These are phyloP conservation scores for Neltuma alba DNA, from an alignment of 306 rosid species.

Conservation along the genomic window DNA sequence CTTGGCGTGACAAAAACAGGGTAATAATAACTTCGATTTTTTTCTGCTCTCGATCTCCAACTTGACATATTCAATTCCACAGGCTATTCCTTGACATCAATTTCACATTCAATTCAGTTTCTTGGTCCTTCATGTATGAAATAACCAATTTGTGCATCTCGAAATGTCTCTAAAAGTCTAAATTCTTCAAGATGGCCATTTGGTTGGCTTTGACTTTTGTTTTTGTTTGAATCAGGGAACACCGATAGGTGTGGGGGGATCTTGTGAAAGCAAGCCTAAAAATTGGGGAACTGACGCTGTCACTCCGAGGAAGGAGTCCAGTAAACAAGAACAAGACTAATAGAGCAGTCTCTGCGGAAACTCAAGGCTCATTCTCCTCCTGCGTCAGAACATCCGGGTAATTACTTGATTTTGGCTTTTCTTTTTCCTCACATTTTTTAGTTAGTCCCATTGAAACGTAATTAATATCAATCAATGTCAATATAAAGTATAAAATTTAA, in stretches of 20 bases:
- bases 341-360: slow-evolving; percentile 26
- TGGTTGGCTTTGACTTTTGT: slow-evolving; percentile 19
- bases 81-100: slow-evolving; percentile 24
- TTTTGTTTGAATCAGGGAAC: slow-evolving; percentile 46
- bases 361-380: slow-evolving; percentile 7
- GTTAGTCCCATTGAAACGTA: neutral
- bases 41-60: neutral
- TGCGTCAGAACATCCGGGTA: slow-evolving; percentile 11
- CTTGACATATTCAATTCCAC: slow-evolving; percentile 8
- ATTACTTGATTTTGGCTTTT: neutral
- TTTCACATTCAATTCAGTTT: slow-evolving; percentile 13
- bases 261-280: slow-evolving; percentile 38
- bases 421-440: neutral
- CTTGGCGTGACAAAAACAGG: slow-evolving; percentile 90
- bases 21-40: slow-evolving; percentile 36
- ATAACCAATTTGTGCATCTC: neutral
- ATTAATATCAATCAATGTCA: neutral
- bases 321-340: slow-evolving; percentile 37
- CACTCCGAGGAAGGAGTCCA: slow-evolving; percentile 40
- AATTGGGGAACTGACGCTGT: slow-evolving; percentile 14
- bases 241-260: slow-evolving; percentile 32
- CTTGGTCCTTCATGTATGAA: neutral
- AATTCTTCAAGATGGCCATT: slow-evolving; percentile 18
- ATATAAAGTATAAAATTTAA: neutral
- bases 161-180: slow-evolving; percentile 1